Evolutionary conservation across 2,329 filamentous ascomycete species (phyloP).

Genomic region (Penicillium sp.): DNA sequence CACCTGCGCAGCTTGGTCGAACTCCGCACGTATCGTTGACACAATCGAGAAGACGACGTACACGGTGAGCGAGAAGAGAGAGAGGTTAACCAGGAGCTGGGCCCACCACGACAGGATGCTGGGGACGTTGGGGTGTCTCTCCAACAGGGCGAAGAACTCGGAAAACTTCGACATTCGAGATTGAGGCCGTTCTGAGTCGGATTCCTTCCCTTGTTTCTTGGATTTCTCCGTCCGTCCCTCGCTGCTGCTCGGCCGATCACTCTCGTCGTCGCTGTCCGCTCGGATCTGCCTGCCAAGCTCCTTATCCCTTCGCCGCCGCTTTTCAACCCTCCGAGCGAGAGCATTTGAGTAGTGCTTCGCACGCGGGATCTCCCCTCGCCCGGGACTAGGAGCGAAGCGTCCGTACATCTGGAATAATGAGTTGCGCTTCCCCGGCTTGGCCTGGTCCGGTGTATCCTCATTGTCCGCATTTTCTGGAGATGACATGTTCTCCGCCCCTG

Average conservation of each 20-base stretch:
- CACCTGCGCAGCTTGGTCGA: conserved; percentile 68
- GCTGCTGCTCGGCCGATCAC: conserved; percentile 39
- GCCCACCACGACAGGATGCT: conserved; percentile 66
- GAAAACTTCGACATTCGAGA: conserved; percentile 43
- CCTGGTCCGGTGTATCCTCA: conserved; percentile 47
- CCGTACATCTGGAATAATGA: conserved; percentile 44
- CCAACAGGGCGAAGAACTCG: conserved; percentile 60
- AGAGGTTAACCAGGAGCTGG: conserved; percentile 56
- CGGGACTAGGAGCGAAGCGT: conserved; percentile 51
- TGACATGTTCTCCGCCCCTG: conserved; percentile 47
- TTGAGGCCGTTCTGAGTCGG: conserved; percentile 15
- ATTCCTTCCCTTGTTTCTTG: conserved; percentile 17
- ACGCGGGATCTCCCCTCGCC: conserved; percentile 63
- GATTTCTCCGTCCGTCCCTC: conserved; percentile 35
- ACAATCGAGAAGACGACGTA: conserved; percentile 71
- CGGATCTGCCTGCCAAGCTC: conserved; percentile 45
- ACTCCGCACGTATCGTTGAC: conserved; percentile 69
- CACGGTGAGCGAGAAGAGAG: conserved; percentile 48
- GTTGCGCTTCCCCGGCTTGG: conserved; percentile 37
- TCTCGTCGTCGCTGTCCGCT: conserved; percentile 44
- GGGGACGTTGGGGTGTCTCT: conserved; percentile 64
- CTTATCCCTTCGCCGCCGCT: conserved; percentile 49
- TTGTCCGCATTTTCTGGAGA: conserved; percentile 48
- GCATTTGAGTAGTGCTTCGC: conserved; percentile 48
- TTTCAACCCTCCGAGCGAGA: conserved; percentile 47